Base-by-base conservation (phyloP, 2,329 filamentous ascomycete genomes). In the Trichoderma afroharzianum region DNA sequence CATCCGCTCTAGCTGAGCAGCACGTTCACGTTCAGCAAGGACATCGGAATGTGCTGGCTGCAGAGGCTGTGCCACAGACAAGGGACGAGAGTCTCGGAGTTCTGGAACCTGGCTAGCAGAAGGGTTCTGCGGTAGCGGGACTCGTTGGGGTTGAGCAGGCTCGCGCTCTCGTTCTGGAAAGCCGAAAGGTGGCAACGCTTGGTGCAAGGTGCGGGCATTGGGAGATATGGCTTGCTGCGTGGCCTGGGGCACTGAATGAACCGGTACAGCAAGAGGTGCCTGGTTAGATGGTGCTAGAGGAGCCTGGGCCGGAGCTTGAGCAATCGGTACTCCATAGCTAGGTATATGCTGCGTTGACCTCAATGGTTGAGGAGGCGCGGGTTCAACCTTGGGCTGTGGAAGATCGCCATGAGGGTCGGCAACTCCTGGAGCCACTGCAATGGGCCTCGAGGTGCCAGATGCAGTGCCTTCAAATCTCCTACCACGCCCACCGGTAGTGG, bases 381-480 rank as follows among this genome's bases (percentile, higher is more conserved):
- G 77, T 68, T 88, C 87, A 67, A 82, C 76, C 78, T 88, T 88
- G 63, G 82, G 73, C 47, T 81, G 78, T 8, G 81, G 74, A n/a
- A 81, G 76, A 66, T 89, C 88, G 63, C 83, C 81, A 32, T 82
- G 79, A 50, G 82, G 76, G 21, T 88, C 86, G 39, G 43, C 39
- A 67, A 79, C 73, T 32, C 81, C 81, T 43, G 82, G 82, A 55
- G 85, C 84, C 71, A 86, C 84, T 28, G 84, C 85, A 73, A 88
- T 79, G n/a, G 86, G 83, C 30, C 80, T 78, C 24, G 80, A 78
- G 12, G 78, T 71, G 28, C 68, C 74, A 63, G 76, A 72, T 26
- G 82, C 77, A 50, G 82, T 82, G 80, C 77, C 70, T 79, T 84
- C 76, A 79, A 82, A 80, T 87, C 88, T 77, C 85, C 88, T 86